Evolutionary conservation across 1,284 basidiomycete species (phyloP).

Genomic region (Ceratobasidium theobromae): DNA sequence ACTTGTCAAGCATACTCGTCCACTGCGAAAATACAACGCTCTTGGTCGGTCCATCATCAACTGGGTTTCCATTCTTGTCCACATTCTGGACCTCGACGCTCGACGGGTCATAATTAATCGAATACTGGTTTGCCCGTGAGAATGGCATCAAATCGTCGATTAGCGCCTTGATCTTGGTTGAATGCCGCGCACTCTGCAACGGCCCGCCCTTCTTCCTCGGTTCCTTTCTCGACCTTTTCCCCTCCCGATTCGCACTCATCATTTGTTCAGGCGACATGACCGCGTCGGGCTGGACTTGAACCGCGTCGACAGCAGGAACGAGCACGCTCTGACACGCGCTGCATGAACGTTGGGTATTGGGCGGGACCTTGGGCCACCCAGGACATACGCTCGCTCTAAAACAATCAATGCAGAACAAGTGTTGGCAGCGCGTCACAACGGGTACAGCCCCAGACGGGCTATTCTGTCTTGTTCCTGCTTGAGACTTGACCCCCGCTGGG

Average conservation of each 20-base stretch:
- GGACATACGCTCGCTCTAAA: slow-evolving; percentile 75
- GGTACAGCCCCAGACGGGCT: slow-evolving; percentile 61
- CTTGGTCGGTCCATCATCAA: slow-evolving; percentile 72
- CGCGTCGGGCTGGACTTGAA: slow-evolving; percentile 67
- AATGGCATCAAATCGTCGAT: slow-evolving; percentile 72
- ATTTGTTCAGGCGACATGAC: slow-evolving; percentile 43
- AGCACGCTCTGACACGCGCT: slow-evolving; percentile 72
- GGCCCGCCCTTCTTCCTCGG: slow-evolving; percentile 60
- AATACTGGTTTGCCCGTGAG: slow-evolving; percentile 78
- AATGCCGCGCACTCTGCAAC: slow-evolving; percentile 67
- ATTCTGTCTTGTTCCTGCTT: slow-evolving; percentile 62
- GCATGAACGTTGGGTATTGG: slow-evolving; percentile 64
- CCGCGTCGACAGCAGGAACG: slow-evolving; percentile 60
- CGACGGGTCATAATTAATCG: slow-evolving; percentile 78
- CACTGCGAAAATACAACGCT: slow-evolving; percentile 97
- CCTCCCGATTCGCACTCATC: slow-evolving; percentile 47
- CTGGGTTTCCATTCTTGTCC: slow-evolving; percentile 67
- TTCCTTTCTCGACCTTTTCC: slow-evolving; percentile 53
- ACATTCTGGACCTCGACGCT: slow-evolving; percentile 70
- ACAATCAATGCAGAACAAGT: slow-evolving; percentile 84
- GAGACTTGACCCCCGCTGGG: slow-evolving; percentile 58
- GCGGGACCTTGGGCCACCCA: slow-evolving; percentile 70
- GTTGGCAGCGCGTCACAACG: slow-evolving; percentile 89
- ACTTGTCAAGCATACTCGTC: slow-evolving; percentile 95
- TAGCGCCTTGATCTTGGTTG: slow-evolving; percentile 83